Base-by-base conservation (phyloP, 208 protist species). In the Trypanosoma boissoni region DNA sequence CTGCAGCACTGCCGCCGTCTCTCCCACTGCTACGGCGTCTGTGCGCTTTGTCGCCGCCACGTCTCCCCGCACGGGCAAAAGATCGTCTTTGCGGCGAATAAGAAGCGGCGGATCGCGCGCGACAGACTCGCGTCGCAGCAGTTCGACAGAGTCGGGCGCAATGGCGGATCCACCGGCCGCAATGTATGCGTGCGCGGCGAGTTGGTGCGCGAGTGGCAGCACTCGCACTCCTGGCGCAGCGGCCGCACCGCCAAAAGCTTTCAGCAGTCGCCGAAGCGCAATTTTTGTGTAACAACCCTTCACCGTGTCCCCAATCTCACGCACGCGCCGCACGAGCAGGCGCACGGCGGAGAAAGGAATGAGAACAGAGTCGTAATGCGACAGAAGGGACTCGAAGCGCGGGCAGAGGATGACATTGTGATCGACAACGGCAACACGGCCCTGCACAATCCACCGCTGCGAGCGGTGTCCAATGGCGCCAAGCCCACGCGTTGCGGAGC, bases 351-450 rank as follows among this genome's bases (percentile, higher is more conserved):
- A 77, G 51, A 88, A 91, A 18, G 88, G 83, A 18, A 95, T 63
- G 39, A 95, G 80, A 20, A 95, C 43, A 4, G 83, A 78, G 71
- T 95, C 88, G 69, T 95, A 95, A 68, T 95, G 88, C 37, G 59
- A 31, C 3, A 80, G 61, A 51, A 95, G 76, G 9, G 85, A 92
- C 39, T 89, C 83, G 31, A 92, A 86, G 20, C 66, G 72, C n/a
- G 83, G 74, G 8, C 76, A 83, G n/a, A 92, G 75, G 12, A 95
- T 18, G 1, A 90, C 78, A 64, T 87, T 91, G 68, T 92, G 88
- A 58, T 95, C 88, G 14, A 92, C 72, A 1, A 95, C 83, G n/a
- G 80, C 88, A 2, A 95, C 83, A 23, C 88, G 83, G 9, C 88
- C 88, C 59, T 95, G 79, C 42, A 90, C 81, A 24, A 92, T 75